Percentiles rank a stretch among this genome's conserved stretches.
Conservation (phyloP, 768 basidiomycete species). For the Boletus pseudopeckii region DNA sequence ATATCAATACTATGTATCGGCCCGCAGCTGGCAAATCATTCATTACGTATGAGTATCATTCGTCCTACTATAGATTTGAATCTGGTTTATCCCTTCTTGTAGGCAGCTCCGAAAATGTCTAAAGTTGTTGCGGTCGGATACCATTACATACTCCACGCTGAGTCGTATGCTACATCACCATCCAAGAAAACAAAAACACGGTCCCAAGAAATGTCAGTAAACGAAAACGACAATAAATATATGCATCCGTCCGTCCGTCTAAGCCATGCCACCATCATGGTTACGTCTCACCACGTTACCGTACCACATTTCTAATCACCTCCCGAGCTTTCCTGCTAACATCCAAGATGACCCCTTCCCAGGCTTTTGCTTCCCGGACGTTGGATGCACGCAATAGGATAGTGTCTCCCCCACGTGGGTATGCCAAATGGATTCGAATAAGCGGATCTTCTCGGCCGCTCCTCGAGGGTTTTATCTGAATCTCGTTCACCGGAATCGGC, state of each 20-base stretch:
- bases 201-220: background rate
- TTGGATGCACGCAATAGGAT: constrained; percentile 58
- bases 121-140: background rate
- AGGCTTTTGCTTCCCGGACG: constrained; percentile 54
- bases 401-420: constrained; percentile 71
- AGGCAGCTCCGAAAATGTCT: background rate
- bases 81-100: background rate
- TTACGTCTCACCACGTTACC: background rate
- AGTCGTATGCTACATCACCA: background rate
- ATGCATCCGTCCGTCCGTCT: constrained; percentile 1
- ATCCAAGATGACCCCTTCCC: constrained; percentile 42
- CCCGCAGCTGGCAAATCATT: background rate
- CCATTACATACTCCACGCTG: too few species aligned
- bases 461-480: constrained; percentile 54
- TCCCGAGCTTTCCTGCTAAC: constrained; percentile 13
- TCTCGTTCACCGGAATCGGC: constrained; percentile 75
- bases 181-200: background rate
- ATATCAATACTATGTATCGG: background rate
- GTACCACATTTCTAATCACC: constrained; percentile 1
- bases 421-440: constrained; percentile 64
- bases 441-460: constrained; percentile 58
- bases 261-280: background rate
- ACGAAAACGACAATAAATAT: constrained; percentile 6
- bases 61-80: background rate
- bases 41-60: background rate